Evolutionary conservation across 331 rosid genomes (phyloP).

Genomic region (Cydonia oblonga): DNA sequence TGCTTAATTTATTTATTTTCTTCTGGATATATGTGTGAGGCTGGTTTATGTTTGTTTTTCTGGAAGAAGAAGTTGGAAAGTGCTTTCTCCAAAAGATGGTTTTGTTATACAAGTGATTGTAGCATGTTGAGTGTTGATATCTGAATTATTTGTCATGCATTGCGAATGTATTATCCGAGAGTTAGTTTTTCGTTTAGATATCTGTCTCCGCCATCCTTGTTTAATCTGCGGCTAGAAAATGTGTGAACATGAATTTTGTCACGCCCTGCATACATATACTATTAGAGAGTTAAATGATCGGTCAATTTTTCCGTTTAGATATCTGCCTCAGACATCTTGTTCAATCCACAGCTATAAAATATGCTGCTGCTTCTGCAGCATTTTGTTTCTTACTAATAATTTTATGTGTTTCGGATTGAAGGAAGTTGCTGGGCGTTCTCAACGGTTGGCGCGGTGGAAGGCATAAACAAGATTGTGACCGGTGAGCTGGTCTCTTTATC

Average conservation of each 20-base stretch:
- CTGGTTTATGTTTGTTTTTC: neutral
- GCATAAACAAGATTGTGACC: conserved; percentile 65
- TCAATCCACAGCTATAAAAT: too few species aligned
- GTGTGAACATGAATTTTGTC: neutral
- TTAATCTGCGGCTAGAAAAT: neutral
- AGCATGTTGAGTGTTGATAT: neutral
- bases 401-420: conserved; percentile 15
- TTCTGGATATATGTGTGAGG: neutral
- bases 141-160: too few species aligned
- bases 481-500: conserved; percentile 54
- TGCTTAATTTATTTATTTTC: neutral
- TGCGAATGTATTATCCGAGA: too few species aligned
- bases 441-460: conserved; percentile 69
- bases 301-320: too few species aligned
- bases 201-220: too few species aligned
- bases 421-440: conserved; percentile 99
- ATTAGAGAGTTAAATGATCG: too few species aligned
- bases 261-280: too few species aligned
- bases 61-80: neutral
- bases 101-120: neutral
- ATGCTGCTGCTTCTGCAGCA: neutral
- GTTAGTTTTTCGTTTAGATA: too few species aligned
- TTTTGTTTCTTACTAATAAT: conserved; percentile 1
- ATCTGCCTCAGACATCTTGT: too few species aligned
- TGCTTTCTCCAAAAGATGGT: neutral